Percentiles rank a stretch among this genome's conserved stretches.
These are phyloP conservation scores for Leccinum subgranulosum DNA, from an alignment of 768 basidiomycete species.

Conservation along the genomic window DNA sequence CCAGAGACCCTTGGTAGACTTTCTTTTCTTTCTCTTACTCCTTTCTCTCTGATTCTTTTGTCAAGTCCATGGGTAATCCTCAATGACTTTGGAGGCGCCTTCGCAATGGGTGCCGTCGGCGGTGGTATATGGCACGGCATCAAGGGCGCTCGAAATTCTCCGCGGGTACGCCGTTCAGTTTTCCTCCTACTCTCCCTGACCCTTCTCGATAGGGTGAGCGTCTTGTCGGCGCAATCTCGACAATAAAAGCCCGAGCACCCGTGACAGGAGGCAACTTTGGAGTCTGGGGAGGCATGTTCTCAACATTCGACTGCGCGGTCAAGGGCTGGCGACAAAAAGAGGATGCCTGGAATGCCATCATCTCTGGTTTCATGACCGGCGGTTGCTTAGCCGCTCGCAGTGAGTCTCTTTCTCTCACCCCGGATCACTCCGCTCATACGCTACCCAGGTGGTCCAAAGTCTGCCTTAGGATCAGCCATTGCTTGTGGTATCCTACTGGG, in stretches of 20 bases:
- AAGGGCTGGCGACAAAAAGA: slow-evolving; percentile 97
- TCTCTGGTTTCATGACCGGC: slow-evolving; percentile 98
- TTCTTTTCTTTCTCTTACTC: neutral
- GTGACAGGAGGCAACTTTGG: slow-evolving; percentile 98
- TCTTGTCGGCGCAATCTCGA: slow-evolving; percentile 88
- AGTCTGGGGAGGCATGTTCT: slow-evolving; percentile 98
- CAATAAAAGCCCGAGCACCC: slow-evolving; percentile 96
- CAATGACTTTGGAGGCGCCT: slow-evolving; percentile 97
- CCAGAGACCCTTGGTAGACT: slow-evolving; percentile 82
- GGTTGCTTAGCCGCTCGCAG: slow-evolving; percentile 93
- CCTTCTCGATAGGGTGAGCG: slow-evolving; percentile 78
- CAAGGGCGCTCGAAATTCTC: slow-evolving; percentile 96
- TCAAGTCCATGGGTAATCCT: slow-evolving; percentile 95
- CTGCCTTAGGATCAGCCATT: slow-evolving; percentile 88
- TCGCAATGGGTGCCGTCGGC: slow-evolving; percentile 97
- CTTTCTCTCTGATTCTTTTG: neutral
- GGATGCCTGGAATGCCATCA: slow-evolving; percentile 98
- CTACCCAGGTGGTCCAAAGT: slow-evolving; percentile 80
- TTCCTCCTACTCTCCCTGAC: neutral
- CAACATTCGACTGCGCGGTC: slow-evolving; percentile 96
- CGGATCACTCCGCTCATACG: slow-evolving; percentile 2
- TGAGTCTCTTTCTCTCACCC: slow-evolving; percentile 41
- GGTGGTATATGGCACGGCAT: slow-evolving; percentile 99
- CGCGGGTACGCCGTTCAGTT: slow-evolving; percentile 58
- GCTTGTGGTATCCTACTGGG: slow-evolving; percentile 96